These are phyloP conservation scores for Hypoxylon lenormandii DNA, from an alignment of 495 filamentous ascomycete genomes.

Conservation along the genomic window DNA sequence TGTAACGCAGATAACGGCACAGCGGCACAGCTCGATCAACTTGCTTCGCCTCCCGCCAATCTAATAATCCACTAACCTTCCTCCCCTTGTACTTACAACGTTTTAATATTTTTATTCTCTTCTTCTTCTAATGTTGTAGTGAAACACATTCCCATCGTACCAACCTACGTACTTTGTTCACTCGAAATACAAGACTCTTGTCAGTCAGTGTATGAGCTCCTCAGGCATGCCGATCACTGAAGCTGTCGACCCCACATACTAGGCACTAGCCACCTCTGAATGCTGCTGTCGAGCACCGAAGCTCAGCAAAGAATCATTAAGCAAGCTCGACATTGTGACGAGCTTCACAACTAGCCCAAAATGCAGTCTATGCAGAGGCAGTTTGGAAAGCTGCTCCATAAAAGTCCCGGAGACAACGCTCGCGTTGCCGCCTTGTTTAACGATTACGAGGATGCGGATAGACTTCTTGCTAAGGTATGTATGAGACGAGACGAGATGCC, in stretches of 20 bases:
- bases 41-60: conserved; percentile 3
- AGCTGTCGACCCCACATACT: conserved; percentile 32
- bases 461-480: conserved; percentile 77
- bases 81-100: not conserved
- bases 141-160: conserved; percentile 1
- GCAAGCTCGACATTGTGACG: conserved; percentile 2
- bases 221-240: conserved; percentile 19
- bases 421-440: conserved; percentile 80
- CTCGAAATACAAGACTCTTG: conserved; percentile 2
- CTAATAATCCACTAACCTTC: not conserved
- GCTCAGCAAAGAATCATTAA: conserved; percentile 7
- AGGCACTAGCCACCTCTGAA: conserved; percentile 16
- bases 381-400: conserved; percentile 77
- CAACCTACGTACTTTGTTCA: not conserved
- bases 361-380: conserved; percentile 86
- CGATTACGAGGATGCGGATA: conserved; percentile 87
- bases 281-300: conserved; percentile 15
- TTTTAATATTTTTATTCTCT: not conserved
- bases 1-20: conserved; percentile 16
- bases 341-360: conserved; percentile 45
- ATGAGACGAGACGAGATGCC: conserved; percentile 19
- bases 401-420: conserved; percentile 77
- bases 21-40: conserved; percentile 18
- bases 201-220: not conserved
- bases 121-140: not conserved